Conservation (phyloP, 805 yeast species). For the Pichia phayaonensis region DNA sequence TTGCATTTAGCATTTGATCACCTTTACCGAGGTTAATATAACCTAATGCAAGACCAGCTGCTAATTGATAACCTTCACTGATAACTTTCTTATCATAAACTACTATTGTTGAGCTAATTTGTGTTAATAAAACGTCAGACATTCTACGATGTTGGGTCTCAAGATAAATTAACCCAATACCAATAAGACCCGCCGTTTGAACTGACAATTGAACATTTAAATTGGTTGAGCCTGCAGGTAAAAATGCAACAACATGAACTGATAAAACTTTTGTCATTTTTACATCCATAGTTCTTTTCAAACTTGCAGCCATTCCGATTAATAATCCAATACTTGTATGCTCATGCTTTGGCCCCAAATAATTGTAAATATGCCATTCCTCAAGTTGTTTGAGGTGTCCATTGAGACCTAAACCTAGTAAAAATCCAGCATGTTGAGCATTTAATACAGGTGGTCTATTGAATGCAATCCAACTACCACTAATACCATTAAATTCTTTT, state of each 20-base stretch:
- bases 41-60: constrained; percentile 88
- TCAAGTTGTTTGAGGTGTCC: constrained; percentile 80
- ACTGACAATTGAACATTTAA: constrained; percentile 75
- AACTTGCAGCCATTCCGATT: constrained; percentile 89
- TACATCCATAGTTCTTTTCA: constrained; percentile 72
- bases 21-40: constrained; percentile 77
- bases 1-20: constrained; percentile 37
- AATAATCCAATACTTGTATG: constrained; percentile 80
- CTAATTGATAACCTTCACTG: constrained; percentile 74
- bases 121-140: constrained; percentile 71
- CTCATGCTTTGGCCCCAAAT: constrained; percentile 81
- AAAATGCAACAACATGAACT: constrained; percentile 84
- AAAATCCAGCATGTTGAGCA: constrained; percentile 89
- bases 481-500: constrained; percentile 55
- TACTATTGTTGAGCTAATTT: constrained; percentile 47
- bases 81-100: constrained; percentile 50
- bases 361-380: constrained; percentile 95
- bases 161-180: constrained; percentile 78
- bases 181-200: constrained; percentile 87
- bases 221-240: constrained; percentile 88
- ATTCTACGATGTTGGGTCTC: constrained; percentile 77
- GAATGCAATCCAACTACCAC: constrained; percentile 88
- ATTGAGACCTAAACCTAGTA: constrained; percentile 85
- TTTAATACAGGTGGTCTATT: constrained; percentile 65
- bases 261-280: constrained; percentile 85